phyloP scores from a whole-genome alignment of 768 basidiomycete species.

The Rhodotorula toruloides region DNA sequence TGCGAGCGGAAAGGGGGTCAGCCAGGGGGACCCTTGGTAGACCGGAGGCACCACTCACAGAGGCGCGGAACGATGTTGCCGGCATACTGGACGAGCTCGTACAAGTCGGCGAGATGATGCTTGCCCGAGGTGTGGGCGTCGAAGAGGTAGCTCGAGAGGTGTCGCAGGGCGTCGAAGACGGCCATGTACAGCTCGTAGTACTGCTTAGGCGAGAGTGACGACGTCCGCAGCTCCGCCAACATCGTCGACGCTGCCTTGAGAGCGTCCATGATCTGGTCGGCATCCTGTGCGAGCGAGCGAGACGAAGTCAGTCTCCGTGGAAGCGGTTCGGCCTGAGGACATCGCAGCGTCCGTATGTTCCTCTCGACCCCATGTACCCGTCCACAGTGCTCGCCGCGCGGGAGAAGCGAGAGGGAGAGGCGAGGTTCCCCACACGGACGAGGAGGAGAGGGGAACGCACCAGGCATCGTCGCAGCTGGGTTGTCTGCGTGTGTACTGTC shows the following conservation, averaged over 20 bases:
- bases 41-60: background rate
- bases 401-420: background rate
- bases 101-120: constrained; percentile 95
- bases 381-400: no score
- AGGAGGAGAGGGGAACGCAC: constrained; percentile 19
- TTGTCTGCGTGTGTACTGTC: constrained; percentile 37
- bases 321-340: no score
- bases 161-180: constrained; percentile 91
- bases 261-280: constrained; percentile 97
- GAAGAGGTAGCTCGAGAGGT: constrained; percentile 91
- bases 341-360: no score
- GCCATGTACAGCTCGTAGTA: constrained; percentile 99
- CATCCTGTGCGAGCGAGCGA: no score
- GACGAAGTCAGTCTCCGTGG: no score
- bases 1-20: constrained; percentile 47
- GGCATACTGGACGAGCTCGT: constrained; percentile 99
- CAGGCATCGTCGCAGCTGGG: constrained; percentile 36
- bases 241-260: constrained; percentile 94
- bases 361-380: no score
- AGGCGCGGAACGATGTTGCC: constrained; percentile 86
- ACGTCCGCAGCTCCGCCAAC: constrained; percentile 92
- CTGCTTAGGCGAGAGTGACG: constrained; percentile 87
- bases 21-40: background rate
- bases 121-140: constrained; percentile 86
- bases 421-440: background rate